Conservation (phyloP, 2,329 filamentous ascomycete species). For the Epicoccum sorghinum region DNA sequence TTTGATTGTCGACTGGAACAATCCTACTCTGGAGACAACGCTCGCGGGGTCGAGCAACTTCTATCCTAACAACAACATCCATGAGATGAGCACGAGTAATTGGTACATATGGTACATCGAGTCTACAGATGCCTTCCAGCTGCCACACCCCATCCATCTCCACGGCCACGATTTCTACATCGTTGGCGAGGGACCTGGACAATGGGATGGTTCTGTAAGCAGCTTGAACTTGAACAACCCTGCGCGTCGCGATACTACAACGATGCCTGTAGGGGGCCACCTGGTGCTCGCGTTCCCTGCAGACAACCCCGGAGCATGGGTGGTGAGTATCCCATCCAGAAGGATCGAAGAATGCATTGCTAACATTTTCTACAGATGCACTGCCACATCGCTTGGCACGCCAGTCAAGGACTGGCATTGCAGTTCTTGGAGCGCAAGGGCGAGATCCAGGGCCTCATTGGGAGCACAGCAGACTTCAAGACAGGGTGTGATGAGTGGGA, state of each 20-base stretch:
- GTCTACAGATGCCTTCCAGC: slow-evolving; percentile 36
- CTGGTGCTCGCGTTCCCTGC: slow-evolving; percentile 60
- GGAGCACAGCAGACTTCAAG: slow-evolving; percentile 28
- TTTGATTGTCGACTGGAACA: slow-evolving; percentile 49
- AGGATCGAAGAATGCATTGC: background rate
- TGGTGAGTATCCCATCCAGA: slow-evolving; percentile 10
- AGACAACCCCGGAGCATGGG: slow-evolving; percentile 57
- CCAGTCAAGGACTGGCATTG: slow-evolving; percentile 52
- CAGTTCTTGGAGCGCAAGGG: slow-evolving; percentile 57
- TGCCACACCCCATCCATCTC: slow-evolving; percentile 51
- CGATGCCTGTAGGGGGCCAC: slow-evolving; percentile 48
- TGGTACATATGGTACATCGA: slow-evolving; percentile 60
- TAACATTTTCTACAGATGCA: slow-evolving; percentile 26
- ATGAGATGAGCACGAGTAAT: slow-evolving; percentile 31
- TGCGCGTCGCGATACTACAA: slow-evolving; percentile 47
- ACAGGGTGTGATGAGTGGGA: slow-evolving; percentile 42
- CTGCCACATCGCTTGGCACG: slow-evolving; percentile 47
- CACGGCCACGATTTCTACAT: slow-evolving; percentile 54
- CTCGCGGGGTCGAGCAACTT: slow-evolving; percentile 39
- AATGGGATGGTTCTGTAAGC: slow-evolving; percentile 42
- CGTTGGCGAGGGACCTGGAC: slow-evolving; percentile 42
- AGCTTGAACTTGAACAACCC: slow-evolving; percentile 48
- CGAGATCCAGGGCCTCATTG: slow-evolving; percentile 31
- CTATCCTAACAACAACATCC: slow-evolving; percentile 35
- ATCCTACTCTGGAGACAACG: slow-evolving; percentile 54